Evolutionary conservation across 2,329 filamentous ascomycete genomes (phyloP), one percentile per base, ranked within the genome.

Genomic region (Zasmidium citrigriseum): DNA sequence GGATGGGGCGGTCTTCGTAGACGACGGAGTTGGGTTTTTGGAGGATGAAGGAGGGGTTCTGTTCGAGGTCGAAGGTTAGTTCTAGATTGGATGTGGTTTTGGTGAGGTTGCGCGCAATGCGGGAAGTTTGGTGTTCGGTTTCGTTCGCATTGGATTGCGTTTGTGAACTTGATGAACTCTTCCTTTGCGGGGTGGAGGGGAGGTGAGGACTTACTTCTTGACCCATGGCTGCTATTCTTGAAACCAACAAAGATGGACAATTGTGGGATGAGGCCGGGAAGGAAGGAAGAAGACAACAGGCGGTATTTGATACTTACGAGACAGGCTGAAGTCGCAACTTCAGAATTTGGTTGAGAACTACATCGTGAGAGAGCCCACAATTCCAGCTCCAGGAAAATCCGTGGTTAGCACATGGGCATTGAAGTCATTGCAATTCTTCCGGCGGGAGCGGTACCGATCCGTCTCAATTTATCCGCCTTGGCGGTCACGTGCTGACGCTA

Each of bases 31-130:
- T 82, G 60, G 87, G 82, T 67, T 89, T 89, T 76, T 93, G 86
- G 68, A 96, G 89, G 73, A 96, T 80, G 77, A 95, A 95, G 54
- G 90, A 95, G 66, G 89, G 85, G 76, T 95, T 95, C 89, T 91
- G 67, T 34, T 34, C 7, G 27, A 7, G 27, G 27, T 7, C 7
- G 27, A 14, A 34, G 27, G 7, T 34, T 7, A 14, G 7, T 7
- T 34, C 14, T 14, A 34, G 27, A 34, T 34, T n/a, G n/a, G n/a
- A n/a, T n/a, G n/a, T n/a, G n/a, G n/a, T n/a, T n/a, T n/a, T n/a
- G n/a, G n/a, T n/a, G n/a, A n/a, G n/a, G n/a, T n/a, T n/a, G n/a
- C n/a, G n/a, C n/a, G n/a, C n/a, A n/a, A n/a, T n/a, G n/a, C n/a
- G n/a, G n/a, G n/a, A n/a, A n/a, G n/a, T n/a, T n/a, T n/a, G n/a